Percentiles rank a stretch among this genome's conserved stretches.
phyloP scores from a whole-genome alignment of 2,329 filamentous ascomycete species.

The Bipolaris gigantea region DNA sequence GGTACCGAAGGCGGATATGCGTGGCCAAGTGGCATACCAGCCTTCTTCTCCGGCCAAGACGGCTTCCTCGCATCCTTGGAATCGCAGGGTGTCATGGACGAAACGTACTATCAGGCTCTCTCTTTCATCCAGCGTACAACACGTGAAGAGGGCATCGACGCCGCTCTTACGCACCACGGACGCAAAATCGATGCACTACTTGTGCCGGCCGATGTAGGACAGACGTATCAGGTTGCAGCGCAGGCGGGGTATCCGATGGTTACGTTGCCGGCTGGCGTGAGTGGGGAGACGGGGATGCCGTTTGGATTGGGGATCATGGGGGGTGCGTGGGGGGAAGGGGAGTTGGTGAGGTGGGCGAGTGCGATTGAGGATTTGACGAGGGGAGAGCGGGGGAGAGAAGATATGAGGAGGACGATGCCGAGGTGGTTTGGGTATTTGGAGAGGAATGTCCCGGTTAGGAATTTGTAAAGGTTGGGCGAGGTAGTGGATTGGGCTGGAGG shows the following conservation, averaged over 20 bases:
- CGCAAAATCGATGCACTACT: slow-evolving; percentile 63
- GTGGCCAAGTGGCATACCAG: slow-evolving; percentile 54
- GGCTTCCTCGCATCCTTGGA: slow-evolving; percentile 66
- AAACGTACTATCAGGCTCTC: slow-evolving; percentile 69
- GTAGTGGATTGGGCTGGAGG: neutral
- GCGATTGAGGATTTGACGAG: slow-evolving; percentile 49
- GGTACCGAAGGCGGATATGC: slow-evolving; percentile 69
- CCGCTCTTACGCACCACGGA: slow-evolving; percentile 57
- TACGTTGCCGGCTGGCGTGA: slow-evolving; percentile 66
- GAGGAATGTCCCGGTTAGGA: slow-evolving; percentile 44
- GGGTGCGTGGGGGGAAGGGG: slow-evolving; percentile 63
- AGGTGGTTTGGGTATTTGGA: slow-evolving; percentile 42
- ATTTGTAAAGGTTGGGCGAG: slow-evolving; percentile 10
- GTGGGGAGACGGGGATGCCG: slow-evolving; percentile 50
- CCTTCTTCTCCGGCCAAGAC: slow-evolving; percentile 66
- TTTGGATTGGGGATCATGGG: slow-evolving; percentile 54
- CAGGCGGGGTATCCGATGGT: slow-evolving; percentile 76
- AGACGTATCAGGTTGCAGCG: slow-evolving; percentile 69
- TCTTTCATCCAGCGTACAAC: slow-evolving; percentile 61
- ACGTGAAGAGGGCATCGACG: slow-evolving; percentile 69
- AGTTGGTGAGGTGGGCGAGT: slow-evolving; percentile 61
- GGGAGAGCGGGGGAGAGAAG: slow-evolving; percentile 6
- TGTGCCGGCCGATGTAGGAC: slow-evolving; percentile 68
- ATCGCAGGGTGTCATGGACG: slow-evolving; percentile 63
- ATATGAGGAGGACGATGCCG: neutral